A percentile compares a stretch with the other conserved stretches of the same genome.
These are phyloP conservation scores for Pythium rishiriense DNA, from an alignment of 352 stramenopile genomes.

Conservation along the genomic window DNA sequence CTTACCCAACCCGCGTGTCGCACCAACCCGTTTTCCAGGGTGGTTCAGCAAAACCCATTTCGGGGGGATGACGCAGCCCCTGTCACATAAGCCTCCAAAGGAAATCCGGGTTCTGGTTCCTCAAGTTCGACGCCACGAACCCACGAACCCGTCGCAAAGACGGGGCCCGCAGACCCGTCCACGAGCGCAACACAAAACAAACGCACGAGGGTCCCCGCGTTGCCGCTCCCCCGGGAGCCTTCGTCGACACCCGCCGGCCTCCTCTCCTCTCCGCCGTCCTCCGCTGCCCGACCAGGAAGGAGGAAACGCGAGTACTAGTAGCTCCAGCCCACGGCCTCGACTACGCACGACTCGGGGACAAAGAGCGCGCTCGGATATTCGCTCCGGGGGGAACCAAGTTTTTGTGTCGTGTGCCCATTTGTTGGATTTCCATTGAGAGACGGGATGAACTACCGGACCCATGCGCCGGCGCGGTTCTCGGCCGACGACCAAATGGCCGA, in stretches of 20 bases:
- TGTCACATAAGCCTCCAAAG: no score
- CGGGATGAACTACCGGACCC: conserved; percentile 88
- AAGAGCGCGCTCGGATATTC: no score
- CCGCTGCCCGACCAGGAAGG: no score
- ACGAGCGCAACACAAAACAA: neutral
- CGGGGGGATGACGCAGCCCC: conserved; percentile 12
- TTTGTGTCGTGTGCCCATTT: no score
- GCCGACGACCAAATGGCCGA: conserved; percentile 89
- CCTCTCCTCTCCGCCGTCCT: neutral
- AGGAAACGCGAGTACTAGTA: no score
- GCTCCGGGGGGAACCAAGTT: no score
- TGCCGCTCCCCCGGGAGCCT: no score
- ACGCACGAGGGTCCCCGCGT: conserved; percentile 12
- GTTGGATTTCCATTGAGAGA: no score
- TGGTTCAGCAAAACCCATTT: conserved; percentile 2
- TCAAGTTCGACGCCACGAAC: conserved; percentile 2
- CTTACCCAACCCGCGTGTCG: neutral
- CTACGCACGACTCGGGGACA: no score
- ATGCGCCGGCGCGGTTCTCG: conserved; percentile 81
- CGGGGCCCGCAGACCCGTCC: conserved; percentile 18
- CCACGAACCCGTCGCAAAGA: conserved; percentile 22
- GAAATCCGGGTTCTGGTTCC: neutral
- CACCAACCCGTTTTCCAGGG: neutral
- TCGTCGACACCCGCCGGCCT: conserved; percentile 14
- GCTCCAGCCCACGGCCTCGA: no score